A percentile compares a stretch with the other conserved stretches of the same genome.
These are phyloP conservation scores for Talinum fruticosum DNA, from an alignment of 148 eudicot genomes.

Conservation along the genomic window DNA sequence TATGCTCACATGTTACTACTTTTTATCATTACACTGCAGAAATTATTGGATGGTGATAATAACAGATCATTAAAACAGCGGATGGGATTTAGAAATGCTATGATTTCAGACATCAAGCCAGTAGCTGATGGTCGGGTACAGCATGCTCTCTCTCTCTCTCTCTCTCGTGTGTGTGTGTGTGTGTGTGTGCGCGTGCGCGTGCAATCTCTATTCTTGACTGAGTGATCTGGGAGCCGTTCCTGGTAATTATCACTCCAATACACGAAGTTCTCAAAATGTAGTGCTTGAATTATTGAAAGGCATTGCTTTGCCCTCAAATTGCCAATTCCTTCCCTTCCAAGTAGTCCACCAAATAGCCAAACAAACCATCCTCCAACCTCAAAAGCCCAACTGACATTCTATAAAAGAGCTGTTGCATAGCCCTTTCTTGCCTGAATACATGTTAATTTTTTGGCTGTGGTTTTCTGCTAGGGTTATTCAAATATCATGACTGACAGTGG, in stretches of 20 bases:
- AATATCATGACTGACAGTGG: not conserved
- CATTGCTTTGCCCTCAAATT: no score
- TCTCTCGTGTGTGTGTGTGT: not conserved
- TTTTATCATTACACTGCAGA: constrained; percentile 46
- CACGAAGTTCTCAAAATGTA: no score
- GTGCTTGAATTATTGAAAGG: no score
- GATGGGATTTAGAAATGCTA: constrained; percentile 80
- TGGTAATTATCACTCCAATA: no score
- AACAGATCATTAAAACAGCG: constrained; percentile 53
- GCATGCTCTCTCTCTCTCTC: constrained; percentile 15
- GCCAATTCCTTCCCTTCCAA: no score
- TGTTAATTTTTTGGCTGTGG: not conserved
- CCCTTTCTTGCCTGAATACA: not conserved
- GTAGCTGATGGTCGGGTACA: constrained; percentile 91
- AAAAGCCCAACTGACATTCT: no score
- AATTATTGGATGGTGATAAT: constrained; percentile 59
- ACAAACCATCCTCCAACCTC: no score
- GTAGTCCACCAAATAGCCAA: no score
- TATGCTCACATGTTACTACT: not conserved
- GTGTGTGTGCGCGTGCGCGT: no score
- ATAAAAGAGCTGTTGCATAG: not conserved
- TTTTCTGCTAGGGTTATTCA: not conserved
- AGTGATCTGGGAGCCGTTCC: no score
- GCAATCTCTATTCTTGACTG: not conserved
- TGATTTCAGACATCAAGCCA: constrained; percentile 77